Conservation (phyloP, 73 alveolate genomes). For the Symbiodinium natans region DNA sequence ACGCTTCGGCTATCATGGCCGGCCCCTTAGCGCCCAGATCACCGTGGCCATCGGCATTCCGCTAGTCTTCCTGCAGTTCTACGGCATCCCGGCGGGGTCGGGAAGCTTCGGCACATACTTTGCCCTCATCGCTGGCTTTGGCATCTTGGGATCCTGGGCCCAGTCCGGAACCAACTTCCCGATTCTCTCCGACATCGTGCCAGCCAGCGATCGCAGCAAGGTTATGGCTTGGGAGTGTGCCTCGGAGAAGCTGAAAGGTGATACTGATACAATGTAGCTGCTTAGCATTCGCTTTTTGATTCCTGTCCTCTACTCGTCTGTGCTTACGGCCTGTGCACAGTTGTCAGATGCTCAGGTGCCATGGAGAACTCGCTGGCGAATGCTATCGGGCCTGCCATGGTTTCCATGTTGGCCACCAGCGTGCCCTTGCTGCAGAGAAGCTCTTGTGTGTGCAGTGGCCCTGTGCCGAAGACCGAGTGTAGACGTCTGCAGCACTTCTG, state of each 20-base stretch:
- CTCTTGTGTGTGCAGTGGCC: no score
- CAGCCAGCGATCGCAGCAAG: slow-evolving; percentile 92
- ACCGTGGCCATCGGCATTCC: slow-evolving; percentile 88
- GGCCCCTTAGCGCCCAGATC: slow-evolving; percentile 89
- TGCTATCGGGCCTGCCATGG: slow-evolving; percentile 81
- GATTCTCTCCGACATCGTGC: slow-evolving; percentile 88
- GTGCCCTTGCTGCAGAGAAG: not conserved
- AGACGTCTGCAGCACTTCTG: no score
- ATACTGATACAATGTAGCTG: no score
- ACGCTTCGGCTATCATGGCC: slow-evolving; percentile 83
- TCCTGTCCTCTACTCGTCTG: no score
- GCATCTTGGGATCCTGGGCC: slow-evolving; percentile 93
- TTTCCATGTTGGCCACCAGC: slow-evolving; percentile 53
- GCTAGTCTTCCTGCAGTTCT: slow-evolving; percentile 83
- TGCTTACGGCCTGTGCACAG: not conserved
- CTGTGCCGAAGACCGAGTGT: not conserved
- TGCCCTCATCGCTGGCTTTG: slow-evolving; percentile 68
- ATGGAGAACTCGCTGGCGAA: slow-evolving; percentile 88
- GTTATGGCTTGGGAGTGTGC: slow-evolving; percentile 94
- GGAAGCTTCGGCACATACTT: slow-evolving; percentile 74
- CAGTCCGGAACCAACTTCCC: slow-evolving; percentile 91
- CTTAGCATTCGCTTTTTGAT: no score
- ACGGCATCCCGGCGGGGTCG: slow-evolving; percentile 83
- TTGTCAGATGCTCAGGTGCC: not conserved
- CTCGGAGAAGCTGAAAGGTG: no score